Conservation (phyloP, 495 filamentous ascomycete genomes). For the Sphaerosporella brunnea region DNA sequence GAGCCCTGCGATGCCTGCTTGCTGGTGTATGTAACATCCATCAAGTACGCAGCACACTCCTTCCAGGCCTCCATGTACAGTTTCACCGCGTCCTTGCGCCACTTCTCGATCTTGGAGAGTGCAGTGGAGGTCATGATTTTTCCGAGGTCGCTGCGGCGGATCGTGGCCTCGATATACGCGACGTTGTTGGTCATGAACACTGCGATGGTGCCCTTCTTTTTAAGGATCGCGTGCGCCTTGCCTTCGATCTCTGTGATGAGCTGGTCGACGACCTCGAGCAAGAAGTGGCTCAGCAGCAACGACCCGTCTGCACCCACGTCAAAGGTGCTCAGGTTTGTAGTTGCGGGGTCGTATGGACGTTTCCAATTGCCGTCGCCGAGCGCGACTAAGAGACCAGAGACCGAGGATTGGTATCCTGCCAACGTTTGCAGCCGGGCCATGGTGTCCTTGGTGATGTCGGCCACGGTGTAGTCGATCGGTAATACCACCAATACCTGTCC, state of each 20-base stretch:
- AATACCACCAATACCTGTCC: conserved; percentile 44
- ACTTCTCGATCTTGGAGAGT: conserved; percentile 51
- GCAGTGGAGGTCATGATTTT: conserved; percentile 49
- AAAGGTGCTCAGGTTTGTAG: conserved; percentile 52
- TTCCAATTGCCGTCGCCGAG: conserved; percentile 89
- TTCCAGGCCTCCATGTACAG: conserved; percentile 79
- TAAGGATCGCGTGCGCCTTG: conserved; percentile 54
- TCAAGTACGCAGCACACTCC: conserved; percentile 63
- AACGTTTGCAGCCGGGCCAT: conserved; percentile 77
- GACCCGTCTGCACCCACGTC: conserved; percentile 82
- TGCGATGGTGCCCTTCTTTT: conserved; percentile 59
- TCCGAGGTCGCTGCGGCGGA: conserved; percentile 61
- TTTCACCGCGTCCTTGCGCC: conserved; percentile 68
- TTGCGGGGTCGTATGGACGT: conserved; percentile 34
- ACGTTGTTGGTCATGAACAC: conserved; percentile 88
- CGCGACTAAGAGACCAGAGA: conserved; percentile 77
- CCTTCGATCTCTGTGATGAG: conserved; percentile 61
- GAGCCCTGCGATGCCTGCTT: conserved; percentile 46
- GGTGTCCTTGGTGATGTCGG: conserved; percentile 62
- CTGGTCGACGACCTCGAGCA: conserved; percentile 64
- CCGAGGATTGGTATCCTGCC: conserved; percentile 68
- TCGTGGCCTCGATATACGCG: conserved; percentile 66
- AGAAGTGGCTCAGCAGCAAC: conserved; percentile 76
- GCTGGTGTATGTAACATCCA: conserved; percentile 84
- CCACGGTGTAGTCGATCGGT: conserved; percentile 58